A percentile compares a stretch with the other conserved stretches of the same genome.
These are phyloP conservation scores for Scedosporium dehoogii DNA, from an alignment of 2,329 filamentous ascomycete genomes.

Conservation along the genomic window DNA sequence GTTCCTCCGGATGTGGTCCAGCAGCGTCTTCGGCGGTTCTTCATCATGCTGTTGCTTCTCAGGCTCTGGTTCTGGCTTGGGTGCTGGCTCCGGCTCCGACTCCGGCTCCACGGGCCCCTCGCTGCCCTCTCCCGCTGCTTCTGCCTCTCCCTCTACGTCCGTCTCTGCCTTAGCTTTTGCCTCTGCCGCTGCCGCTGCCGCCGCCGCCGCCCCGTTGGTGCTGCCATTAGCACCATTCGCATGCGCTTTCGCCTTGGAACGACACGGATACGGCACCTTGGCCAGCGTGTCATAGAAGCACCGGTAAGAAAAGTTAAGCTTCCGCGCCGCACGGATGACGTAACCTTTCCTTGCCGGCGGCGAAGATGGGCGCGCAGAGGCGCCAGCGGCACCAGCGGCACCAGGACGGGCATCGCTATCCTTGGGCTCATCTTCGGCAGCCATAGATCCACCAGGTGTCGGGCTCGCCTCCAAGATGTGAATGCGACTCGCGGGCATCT, in stretches of 20 bases:
- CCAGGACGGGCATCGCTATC: too few relatives aligned
- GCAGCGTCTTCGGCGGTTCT: conserved; percentile 1
- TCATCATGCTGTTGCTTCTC: background rate
- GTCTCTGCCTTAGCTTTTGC: background rate
- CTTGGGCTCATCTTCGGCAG: background rate
- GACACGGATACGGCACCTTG: conserved; percentile 7
- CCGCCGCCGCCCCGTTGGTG: background rate
- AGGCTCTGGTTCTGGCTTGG: background rate
- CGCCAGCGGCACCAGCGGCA: too few relatives aligned
- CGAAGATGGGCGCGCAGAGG: background rate
- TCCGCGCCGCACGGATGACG: conserved; percentile 22
- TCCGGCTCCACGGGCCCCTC: background rate
- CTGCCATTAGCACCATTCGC: background rate
- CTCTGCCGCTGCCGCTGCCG: background rate
- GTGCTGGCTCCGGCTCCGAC: background rate
- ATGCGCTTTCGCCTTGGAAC: background rate
- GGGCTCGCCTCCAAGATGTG: conserved; percentile 21
- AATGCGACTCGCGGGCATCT: conserved; percentile 21
- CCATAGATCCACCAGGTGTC: conserved; percentile 18
- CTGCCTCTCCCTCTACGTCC: background rate
- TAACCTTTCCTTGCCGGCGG: conserved; percentile 17
- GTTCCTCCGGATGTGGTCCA: conserved; percentile 8
- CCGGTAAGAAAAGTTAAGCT: conserved; percentile 22
- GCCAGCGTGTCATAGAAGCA: conserved; percentile 19
- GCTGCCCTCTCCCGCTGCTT: background rate